Conservation (phyloP, 768 basidiomycete species). For the Stropharia rugosoannulata region DNA sequence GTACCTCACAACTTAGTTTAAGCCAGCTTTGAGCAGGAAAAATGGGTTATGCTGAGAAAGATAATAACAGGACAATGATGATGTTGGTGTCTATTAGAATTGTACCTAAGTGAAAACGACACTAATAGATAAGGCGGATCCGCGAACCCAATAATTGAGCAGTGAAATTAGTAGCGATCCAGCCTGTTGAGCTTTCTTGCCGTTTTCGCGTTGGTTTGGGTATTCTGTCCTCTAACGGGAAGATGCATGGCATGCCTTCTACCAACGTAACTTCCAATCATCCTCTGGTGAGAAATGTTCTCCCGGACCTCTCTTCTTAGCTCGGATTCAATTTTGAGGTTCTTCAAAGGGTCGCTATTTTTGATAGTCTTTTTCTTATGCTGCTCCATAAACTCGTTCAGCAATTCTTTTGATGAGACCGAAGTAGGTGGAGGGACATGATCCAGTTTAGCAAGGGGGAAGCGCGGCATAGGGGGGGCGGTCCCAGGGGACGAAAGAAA, state of each 20-base stretch:
- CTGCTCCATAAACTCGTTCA: conserved; percentile 36
- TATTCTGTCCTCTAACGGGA: conserved; percentile 94
- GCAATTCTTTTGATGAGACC: conserved; percentile 36
- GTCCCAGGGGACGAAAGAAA: conserved; percentile 91
- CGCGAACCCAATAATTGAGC: neutral
- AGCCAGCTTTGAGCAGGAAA: too few relatives aligned
- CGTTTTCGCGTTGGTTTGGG: conserved; percentile 86
- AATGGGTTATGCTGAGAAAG: too few relatives aligned
- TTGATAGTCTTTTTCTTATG: conserved; percentile 30
- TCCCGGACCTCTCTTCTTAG: conserved; percentile 78
- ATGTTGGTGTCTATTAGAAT: too few relatives aligned
- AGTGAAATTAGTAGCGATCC: conserved; percentile 44
- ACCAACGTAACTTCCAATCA: conserved; percentile 94
- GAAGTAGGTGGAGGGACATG: conserved; percentile 50
- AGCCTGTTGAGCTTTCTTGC: conserved; percentile 89
- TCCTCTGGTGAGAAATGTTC: conserved; percentile 90
- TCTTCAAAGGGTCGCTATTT: conserved; percentile 61
- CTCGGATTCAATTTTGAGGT: conserved; percentile 86
- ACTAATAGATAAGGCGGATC: neutral
- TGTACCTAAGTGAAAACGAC: neutral
- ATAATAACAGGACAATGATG: too few relatives aligned
- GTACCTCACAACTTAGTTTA: neutral
- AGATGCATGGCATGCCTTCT: conserved; percentile 90
- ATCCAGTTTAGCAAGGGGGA: conserved; percentile 60
- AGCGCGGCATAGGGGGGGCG: conserved; percentile 60